Conservation (phyloP, 177 flowering plant genomes). For the Vitis hybrid region DNA sequence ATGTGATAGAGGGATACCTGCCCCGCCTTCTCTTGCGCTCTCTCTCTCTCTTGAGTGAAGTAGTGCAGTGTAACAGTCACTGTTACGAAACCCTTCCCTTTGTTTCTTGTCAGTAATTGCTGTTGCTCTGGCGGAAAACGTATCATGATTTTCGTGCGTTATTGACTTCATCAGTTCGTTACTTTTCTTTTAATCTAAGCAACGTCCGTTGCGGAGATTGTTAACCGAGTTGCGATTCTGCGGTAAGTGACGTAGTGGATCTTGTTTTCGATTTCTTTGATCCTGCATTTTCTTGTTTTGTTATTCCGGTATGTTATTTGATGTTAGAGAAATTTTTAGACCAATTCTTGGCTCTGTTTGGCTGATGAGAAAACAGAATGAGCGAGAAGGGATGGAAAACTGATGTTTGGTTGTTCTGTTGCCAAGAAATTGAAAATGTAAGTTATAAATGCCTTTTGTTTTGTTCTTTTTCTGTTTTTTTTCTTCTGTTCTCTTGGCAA, state of each 20-base stretch:
- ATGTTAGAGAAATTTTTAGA: not conserved
- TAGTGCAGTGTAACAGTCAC: no score
- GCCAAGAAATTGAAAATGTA: not conserved
- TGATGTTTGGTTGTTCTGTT: not conserved
- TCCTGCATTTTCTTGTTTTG: conserved; percentile 10
- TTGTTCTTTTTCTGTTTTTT: not conserved
- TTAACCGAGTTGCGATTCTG: no score
- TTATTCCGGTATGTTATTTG: conserved; percentile 1
- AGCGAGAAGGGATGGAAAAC: not conserved
- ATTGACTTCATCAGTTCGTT: no score
- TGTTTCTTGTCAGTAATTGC: no score
- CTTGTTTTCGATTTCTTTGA: not conserved
- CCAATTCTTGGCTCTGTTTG: conserved; percentile 4
- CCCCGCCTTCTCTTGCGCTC: conserved; percentile 7
- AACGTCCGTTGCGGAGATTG: no score
- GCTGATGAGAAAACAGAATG: conserved; percentile 7
- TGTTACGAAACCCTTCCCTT: no score
- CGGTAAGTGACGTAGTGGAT: no score
- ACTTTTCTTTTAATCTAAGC: no score
- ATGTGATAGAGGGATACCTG: not conserved
- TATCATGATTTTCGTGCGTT: no score
- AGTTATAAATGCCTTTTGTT: not conserved
- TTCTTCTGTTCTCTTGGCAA: not conserved
- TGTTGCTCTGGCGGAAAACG: no score
- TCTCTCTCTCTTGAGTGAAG: not conserved